These are phyloP conservation scores for Penicillium desertorum DNA, from an alignment of 495 filamentous ascomycete species.

Conservation along the genomic window DNA sequence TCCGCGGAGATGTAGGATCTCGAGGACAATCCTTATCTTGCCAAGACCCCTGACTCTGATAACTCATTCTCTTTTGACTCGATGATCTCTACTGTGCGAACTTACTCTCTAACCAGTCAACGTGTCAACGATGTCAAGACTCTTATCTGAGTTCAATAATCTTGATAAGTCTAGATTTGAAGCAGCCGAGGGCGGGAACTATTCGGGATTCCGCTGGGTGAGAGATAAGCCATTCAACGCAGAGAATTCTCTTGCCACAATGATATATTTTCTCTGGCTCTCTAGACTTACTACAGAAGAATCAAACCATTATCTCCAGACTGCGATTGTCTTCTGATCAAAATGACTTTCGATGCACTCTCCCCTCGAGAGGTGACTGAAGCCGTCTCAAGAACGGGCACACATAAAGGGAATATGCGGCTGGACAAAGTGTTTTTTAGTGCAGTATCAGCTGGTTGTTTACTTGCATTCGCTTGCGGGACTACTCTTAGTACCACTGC, in stretches of 20 bases:
- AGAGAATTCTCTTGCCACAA: not conserved
- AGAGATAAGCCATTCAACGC: conserved; percentile 1
- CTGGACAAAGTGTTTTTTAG: conserved; percentile 57
- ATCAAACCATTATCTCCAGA: not conserved
- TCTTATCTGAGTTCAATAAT: conserved; percentile 10
- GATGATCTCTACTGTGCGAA: not conserved
- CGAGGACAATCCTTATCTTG: conserved; percentile 13
- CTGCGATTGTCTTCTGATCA: not conserved
- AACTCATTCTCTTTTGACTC: conserved; percentile 5
- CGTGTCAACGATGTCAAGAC: not conserved
- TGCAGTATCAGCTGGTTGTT: conserved; percentile 50
- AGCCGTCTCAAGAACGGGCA: conserved; percentile 45
- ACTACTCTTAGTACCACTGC: conserved; percentile 52
- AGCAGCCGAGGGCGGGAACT: not conserved
- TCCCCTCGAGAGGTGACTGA: conserved; percentile 49
- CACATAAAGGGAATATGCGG: conserved; percentile 52
- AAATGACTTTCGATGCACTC: conserved; percentile 39
- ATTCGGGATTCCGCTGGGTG: not conserved
- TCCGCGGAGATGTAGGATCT: conserved; percentile 7
- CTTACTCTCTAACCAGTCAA: conserved; percentile 12
- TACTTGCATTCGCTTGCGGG: conserved; percentile 56
- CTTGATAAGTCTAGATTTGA: not conserved
- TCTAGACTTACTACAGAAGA: not conserved
- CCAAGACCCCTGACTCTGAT: conserved; percentile 10
- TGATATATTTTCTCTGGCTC: not conserved